phyloP scores from a whole-genome alignment of 345 rosid genomes.

The Linum trigynum region DNA sequence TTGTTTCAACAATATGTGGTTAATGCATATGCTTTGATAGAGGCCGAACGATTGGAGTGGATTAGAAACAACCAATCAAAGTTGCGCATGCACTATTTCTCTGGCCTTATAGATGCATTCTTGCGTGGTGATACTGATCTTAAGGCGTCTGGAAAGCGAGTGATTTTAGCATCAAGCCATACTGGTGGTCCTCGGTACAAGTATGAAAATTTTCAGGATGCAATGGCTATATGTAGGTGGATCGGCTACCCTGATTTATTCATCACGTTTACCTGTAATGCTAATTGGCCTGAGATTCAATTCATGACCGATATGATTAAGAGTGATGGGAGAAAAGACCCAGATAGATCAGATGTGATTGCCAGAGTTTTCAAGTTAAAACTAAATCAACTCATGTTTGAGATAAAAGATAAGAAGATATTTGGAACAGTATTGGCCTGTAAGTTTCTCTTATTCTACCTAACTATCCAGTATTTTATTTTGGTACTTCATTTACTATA shows the following conservation, averaged over 20 bases:
- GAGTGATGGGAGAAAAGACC: background rate
- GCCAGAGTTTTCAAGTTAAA: background rate
- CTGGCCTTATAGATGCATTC: background rate
- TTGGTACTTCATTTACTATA: no score
- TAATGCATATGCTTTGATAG: slow-evolving; percentile 7
- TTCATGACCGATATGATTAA: background rate
- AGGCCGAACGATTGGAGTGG: background rate
- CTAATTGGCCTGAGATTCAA: slow-evolving; percentile 8
- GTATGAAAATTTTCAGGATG: background rate
- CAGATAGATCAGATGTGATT: background rate
- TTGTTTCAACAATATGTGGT: slow-evolving; percentile 6
- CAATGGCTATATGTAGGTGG: background rate
- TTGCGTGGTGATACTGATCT: background rate
- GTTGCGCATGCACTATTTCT: no score
- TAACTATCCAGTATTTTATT: no score
- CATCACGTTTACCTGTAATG: background rate
- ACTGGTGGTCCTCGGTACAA: background rate
- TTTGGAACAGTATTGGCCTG: no score
- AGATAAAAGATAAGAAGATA: no score
- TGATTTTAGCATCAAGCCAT: background rate
- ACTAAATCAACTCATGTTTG: no score
- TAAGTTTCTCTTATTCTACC: no score
- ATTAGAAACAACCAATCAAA: background rate
- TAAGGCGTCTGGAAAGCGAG: background rate
- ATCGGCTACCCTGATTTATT: slow-evolving; percentile 4